Conservation (phyloP, 164 flowering plant genomes). For the Cinnamomum chago region DNA sequence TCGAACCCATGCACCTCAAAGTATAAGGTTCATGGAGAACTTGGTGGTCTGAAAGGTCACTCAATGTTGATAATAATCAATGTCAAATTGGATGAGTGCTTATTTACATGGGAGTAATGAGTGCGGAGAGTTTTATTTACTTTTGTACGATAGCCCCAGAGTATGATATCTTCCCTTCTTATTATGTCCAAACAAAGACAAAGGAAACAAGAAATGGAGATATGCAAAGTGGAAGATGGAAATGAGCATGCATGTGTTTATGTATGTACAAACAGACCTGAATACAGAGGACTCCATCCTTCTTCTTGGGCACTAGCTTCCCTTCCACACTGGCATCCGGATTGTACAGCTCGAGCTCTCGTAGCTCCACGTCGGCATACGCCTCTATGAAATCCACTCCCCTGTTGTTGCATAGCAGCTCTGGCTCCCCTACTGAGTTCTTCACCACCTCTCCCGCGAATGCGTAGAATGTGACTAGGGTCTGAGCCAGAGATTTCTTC, state of each 20-base stretch:
- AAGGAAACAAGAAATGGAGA: no score
- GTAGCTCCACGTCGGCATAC: constrained; percentile 29
- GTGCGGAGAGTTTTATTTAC: no score
- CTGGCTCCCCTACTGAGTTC: constrained; percentile 32
- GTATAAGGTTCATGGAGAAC: no score
- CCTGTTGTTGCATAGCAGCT: constrained; percentile 39
- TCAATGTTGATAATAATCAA: no score
- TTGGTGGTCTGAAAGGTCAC: no score
- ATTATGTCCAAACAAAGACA: background rate
- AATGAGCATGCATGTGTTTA: background rate
- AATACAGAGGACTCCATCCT: constrained; percentile 32
- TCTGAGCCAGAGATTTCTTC: constrained; percentile 24
- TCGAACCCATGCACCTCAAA: no score
- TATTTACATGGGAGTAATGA: no score
- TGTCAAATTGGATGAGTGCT: no score
- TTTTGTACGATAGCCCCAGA: no score
- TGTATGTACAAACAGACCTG: constrained; percentile 24
- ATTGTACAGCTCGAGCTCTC: constrained; percentile 29
- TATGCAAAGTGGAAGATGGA: background rate
- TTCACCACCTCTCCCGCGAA: constrained; percentile 30
- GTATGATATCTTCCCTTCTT: no score
- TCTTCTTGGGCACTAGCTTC: constrained; percentile 38
- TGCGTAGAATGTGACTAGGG: constrained; percentile 27
- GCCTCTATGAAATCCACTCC: constrained; percentile 45
- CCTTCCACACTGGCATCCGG: constrained; percentile 41